These are phyloP conservation scores for Amoeboradix gromovi DNA, from an alignment of 371 early-diverging fungal species.

Conservation along the genomic window DNA sequence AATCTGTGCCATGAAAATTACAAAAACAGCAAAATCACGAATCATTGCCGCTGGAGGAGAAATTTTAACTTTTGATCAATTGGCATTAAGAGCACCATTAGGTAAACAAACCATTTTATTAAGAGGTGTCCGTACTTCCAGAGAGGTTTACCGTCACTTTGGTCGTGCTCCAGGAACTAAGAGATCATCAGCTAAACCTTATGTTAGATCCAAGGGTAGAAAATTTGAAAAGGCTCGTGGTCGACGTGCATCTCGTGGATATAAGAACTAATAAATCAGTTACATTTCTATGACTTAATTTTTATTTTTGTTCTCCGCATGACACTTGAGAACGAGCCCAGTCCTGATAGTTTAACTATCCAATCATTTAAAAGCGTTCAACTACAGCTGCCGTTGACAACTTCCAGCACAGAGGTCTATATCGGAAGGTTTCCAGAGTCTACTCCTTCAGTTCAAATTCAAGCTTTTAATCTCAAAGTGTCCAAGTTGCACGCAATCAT, in stretches of 20 bases:
- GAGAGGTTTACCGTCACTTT: constrained; percentile 87
- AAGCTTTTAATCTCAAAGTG: not conserved
- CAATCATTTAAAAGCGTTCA: too few species aligned
- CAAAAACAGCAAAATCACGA: constrained; percentile 77
- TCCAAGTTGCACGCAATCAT: not conserved
- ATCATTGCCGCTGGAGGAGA: constrained; percentile 95
- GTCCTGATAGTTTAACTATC: too few species aligned
- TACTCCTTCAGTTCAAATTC: not conserved
- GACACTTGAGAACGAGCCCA: too few species aligned
- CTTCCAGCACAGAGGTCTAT: not conserved
- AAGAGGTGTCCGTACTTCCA: constrained; percentile 63
- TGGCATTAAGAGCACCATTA: constrained; percentile 83
- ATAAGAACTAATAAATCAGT: not conserved
- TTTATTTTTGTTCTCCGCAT: not conserved
- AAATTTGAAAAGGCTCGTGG: constrained; percentile 97
- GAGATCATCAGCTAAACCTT: constrained; percentile 54
- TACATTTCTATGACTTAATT: too few species aligned
- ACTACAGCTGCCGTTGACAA: not conserved
- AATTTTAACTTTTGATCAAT: constrained; percentile 84
- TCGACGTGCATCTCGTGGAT: constrained; percentile 25
- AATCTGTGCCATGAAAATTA: constrained; percentile 74
- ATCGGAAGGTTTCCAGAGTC: not conserved
- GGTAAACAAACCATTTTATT: constrained; percentile 80
- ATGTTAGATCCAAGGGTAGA: constrained; percentile 89
- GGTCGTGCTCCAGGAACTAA: constrained; percentile 53